phyloP scores from a whole-genome alignment of 208 protist species.

The Leishmania major region DNA sequence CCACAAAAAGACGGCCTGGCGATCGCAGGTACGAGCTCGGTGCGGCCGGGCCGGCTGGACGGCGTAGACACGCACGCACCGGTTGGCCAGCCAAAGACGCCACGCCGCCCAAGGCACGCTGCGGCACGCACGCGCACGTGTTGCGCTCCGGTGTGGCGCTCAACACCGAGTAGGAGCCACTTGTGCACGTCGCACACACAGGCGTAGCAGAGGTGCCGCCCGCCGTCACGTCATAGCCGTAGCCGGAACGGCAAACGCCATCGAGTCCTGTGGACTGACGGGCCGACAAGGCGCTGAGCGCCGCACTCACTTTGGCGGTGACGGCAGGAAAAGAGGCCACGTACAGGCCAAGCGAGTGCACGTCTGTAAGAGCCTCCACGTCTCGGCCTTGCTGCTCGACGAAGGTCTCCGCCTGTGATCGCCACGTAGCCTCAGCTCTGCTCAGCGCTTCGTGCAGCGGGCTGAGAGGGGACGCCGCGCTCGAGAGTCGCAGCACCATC shows the following conservation, averaged over 20 bases:
- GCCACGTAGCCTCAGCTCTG: constrained; percentile 16
- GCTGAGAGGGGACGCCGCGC: background rate
- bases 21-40: background rate
- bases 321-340: constrained; percentile 1
- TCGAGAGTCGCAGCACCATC: constrained; percentile 24
- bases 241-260: constrained; percentile 26
- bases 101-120: background rate
- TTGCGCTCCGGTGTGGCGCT: constrained; percentile 11
- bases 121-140: constrained; percentile 26
- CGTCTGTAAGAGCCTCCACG: constrained; percentile 5
- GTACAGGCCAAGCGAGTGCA: constrained; percentile 1
- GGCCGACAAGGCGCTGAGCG: constrained; percentile 7
- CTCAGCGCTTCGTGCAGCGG: constrained; percentile 11
- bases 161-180: constrained; percentile 22
- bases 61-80: background rate
- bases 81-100: background rate
- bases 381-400: background rate
- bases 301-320: constrained; percentile 20
- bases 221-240: background rate
- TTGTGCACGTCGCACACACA: constrained; percentile 8
- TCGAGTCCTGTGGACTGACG: constrained; percentile 12
- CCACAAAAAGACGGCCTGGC: constrained; percentile 9
- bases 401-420: background rate
- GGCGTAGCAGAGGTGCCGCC: background rate
- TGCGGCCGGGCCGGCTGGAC: constrained; percentile 1